Evolutionary conservation across 106 monocot species (phyloP).

Genomic region (Hemerocallis citrina): DNA sequence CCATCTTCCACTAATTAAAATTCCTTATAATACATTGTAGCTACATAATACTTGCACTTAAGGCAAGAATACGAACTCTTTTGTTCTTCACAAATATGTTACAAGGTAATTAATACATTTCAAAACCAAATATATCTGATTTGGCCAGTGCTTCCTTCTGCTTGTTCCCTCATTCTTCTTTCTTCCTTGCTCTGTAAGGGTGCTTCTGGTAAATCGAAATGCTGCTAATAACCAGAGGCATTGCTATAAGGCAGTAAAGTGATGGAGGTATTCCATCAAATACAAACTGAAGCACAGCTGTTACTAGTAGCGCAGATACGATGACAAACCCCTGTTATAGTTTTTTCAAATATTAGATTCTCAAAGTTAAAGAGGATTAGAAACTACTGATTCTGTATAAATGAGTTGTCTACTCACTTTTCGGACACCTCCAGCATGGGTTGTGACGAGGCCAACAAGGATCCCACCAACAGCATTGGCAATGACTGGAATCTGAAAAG

Average conservation of each 20-base stretch:
- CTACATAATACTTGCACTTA: no score
- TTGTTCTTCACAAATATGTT: no score
- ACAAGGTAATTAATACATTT: no score
- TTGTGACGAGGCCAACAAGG: slow-evolving; percentile 92
- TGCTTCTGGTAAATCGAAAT: slow-evolving; percentile 88
- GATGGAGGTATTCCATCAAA: slow-evolving; percentile 88
- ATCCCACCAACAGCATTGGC: slow-evolving; percentile 87
- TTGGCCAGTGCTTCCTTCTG: no score
- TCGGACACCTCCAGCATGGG: slow-evolving; percentile 80
- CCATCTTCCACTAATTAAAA: no score
- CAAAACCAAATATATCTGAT: no score
- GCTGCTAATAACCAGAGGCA: slow-evolving; percentile 80
- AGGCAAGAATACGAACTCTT: no score
- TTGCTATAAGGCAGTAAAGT: slow-evolving; percentile 58
- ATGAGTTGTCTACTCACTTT: slow-evolving; percentile 43
- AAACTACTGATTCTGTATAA: background rate
- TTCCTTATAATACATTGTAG: no score
- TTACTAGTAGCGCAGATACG: slow-evolving; percentile 90
- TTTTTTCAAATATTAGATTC: background rate
- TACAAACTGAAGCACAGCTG: slow-evolving; percentile 81
- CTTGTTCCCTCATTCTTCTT: slow-evolving; percentile 55
- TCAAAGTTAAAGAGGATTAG: background rate
- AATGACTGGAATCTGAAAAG: slow-evolving; percentile 63
- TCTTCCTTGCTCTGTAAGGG: slow-evolving; percentile 63
- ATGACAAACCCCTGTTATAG: slow-evolving; percentile 87